Evolutionary conservation across 192 early-diverging fungal genomes (phyloP).

Genomic region (Backusella westeae): DNA sequence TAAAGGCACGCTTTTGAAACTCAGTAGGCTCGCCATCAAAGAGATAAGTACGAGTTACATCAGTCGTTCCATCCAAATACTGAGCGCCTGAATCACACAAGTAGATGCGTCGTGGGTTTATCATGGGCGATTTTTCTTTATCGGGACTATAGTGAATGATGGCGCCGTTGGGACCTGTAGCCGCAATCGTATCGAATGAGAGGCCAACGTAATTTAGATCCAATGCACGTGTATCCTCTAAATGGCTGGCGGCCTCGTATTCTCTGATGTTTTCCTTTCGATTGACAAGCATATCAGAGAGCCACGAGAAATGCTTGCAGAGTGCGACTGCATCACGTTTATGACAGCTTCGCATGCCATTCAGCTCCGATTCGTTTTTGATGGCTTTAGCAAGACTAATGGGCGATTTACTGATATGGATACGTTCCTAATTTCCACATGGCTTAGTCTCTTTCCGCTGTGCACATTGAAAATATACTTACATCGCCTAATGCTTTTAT

Average conservation of each 20-base stretch:
- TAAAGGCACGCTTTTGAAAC: conserved; percentile 85
- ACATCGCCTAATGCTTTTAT: conserved; percentile 59
- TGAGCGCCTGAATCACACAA: conserved; percentile 96
- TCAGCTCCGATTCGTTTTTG: conserved; percentile 86
- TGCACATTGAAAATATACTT: conserved; percentile 11
- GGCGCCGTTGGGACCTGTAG: conserved; percentile 89
- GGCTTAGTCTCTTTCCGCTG: background rate
- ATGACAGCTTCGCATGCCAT: conserved; percentile 87
- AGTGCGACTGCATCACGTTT: conserved; percentile 84
- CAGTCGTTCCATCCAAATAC: conserved; percentile 93
- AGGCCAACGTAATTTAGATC: conserved; percentile 82
- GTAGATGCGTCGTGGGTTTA: conserved; percentile 74
- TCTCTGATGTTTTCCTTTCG: conserved; percentile 68
- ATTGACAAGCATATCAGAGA: conserved; percentile 77
- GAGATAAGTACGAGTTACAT: conserved; percentile 88
- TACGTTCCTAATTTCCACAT: conserved; percentile 31
- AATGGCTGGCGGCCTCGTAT: conserved; percentile 76
- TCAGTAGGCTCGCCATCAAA: conserved; percentile 73
- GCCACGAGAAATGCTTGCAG: conserved; percentile 87
- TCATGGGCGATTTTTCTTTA: conserved; percentile 64
- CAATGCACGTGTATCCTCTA: conserved; percentile 71
- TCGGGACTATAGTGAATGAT: conserved; percentile 96
- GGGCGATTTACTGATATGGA: conserved; percentile 60
- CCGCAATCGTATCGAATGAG: conserved; percentile 94
- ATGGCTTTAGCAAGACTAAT: conserved; percentile 80